These are phyloP conservation scores for Chondrus crispus DNA, from an alignment of 23 red algal species.

Conservation along the genomic window DNA sequence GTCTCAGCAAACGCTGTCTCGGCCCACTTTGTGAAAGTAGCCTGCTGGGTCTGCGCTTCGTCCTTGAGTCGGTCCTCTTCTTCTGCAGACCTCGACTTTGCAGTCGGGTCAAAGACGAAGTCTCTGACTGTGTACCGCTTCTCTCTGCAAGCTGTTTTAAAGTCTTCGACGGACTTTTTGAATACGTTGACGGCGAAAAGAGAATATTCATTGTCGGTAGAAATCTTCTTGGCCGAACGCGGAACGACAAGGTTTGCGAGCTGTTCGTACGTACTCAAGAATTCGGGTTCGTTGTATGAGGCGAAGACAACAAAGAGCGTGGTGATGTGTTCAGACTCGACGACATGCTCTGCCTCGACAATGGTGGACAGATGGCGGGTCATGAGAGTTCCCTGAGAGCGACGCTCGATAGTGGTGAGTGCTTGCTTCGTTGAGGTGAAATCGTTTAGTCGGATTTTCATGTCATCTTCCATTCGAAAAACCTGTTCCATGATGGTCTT, in stretches of 20 bases:
- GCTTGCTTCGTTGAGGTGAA: slow-evolving; percentile 73
- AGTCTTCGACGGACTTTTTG: slow-evolving; percentile 62
- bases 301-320: slow-evolving; percentile 86
- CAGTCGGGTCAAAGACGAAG: slow-evolving; percentile 58
- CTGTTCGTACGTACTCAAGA: slow-evolving; percentile 63
- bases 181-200: slow-evolving; percentile 85
- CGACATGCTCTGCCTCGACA: slow-evolving; percentile 62
- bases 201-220: slow-evolving; percentile 64
- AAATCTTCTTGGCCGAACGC: slow-evolving; percentile 54
- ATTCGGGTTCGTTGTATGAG: slow-evolving; percentile 44
- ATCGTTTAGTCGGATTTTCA: slow-evolving; percentile 73
- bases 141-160: slow-evolving; percentile 76
- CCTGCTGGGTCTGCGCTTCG: slow-evolving; percentile 41
- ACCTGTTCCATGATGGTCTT: slow-evolving; percentile 72
- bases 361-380: slow-evolving; percentile 59
- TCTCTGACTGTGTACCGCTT: slow-evolving; percentile 85
- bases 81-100: slow-evolving; percentile 25
- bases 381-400: slow-evolving; percentile 76
- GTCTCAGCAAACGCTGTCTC: slow-evolving; percentile 81
- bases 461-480: slow-evolving; percentile 70
- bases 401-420: slow-evolving; percentile 51
- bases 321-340: slow-evolving; percentile 80
- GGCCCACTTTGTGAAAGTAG: slow-evolving; percentile 64
- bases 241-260: slow-evolving; percentile 74
- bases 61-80: slow-evolving; percentile 51